These are phyloP conservation scores for Cornus kousa DNA, from an alignment of 148 eudicot genomes.

Conservation along the genomic window DNA sequence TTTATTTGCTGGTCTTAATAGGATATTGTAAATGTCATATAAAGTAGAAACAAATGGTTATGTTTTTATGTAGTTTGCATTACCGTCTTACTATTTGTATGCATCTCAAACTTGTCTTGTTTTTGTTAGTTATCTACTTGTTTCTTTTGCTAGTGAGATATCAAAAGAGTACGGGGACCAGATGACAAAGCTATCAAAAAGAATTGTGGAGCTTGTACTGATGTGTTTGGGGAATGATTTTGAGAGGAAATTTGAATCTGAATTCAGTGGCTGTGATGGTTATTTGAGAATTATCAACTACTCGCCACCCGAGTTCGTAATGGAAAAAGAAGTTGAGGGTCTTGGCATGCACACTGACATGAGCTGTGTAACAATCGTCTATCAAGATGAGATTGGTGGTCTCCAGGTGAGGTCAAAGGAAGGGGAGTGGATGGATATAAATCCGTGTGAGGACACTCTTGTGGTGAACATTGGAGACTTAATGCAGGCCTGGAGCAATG, in stretches of 20 bases:
- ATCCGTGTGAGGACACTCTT: conserved; percentile 49
- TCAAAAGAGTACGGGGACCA: conserved; percentile 54
- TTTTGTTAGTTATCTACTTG: neutral
- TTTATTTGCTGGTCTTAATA: too few species aligned
- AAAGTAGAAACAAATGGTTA: conserved; percentile 1
- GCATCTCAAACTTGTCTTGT: neutral
- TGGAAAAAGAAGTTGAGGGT: conserved; percentile 60
- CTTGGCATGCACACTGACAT: conserved; percentile 83
- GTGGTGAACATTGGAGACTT: conserved; percentile 75
- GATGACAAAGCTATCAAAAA: conserved; percentile 49
- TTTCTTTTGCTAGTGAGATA: conserved; percentile 41
- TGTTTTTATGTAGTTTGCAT: neutral
- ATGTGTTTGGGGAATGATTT: conserved; percentile 49
- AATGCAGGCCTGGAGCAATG: conserved; percentile 84
- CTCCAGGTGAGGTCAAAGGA: conserved; percentile 75
- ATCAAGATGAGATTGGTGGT: conserved; percentile 68
- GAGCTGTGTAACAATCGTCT: conserved; percentile 64
- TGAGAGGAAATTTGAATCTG: conserved; percentile 38
- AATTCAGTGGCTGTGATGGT: conserved; percentile 58
- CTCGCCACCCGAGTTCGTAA: conserved; percentile 29
- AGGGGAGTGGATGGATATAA: conserved; percentile 65
- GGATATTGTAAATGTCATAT: neutral
- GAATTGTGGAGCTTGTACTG: conserved; percentile 42
- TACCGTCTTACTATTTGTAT: neutral
- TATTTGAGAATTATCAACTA: conserved; percentile 70